Base-by-base conservation (phyloP, 2,329 filamentous ascomycete genomes). In the Purpureocillium takamizusanense region DNA sequence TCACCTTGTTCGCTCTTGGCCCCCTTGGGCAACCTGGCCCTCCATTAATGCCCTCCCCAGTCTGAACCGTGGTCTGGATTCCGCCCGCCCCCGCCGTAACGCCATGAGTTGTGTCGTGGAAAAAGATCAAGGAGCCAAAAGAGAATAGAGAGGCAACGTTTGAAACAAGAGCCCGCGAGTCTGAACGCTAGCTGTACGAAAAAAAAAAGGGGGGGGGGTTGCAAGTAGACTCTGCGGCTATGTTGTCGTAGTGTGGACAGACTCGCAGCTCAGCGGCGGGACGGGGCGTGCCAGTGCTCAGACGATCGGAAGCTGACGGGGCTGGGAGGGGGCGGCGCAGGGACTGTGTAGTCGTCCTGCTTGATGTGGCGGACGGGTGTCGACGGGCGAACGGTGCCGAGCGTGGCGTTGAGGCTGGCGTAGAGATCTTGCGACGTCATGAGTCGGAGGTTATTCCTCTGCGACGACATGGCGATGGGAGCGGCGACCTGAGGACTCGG, bases 241-340 rank as follows among this genome's bases (percentile, higher is more conserved):
- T 25, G 5, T 5, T 10, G 21, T 25, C 21, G 21, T 25, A 5
- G 21, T 25, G 6, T 6, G 6, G 21, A 25, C 21, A 5, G 21
- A 25, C 21, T 6, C 10, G 21, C 34, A 12, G 34, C 42, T 54
- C 46, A 59, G 41, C 49, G 55, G 38, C 50, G 53, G 33, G 47
- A 45, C 33, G 56, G 53, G 28, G 59, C 55, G 38, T 69, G 62
- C 73, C 75, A 78, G 53, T 72, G 66, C 41, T 79, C 74, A 17
- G 62, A 30, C 11, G 11, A 57, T 23, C 72, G 68, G 52, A 78
- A 80, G 59, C 72, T 74, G 52, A 81, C 73, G 7, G 78, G 78
- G 48, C 73, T 78, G 11, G 78, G 76, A 15, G 78, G 78, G 11
- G 78, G 78, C 31, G 78, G 74, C 12, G 77, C 76, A n/a, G 78